Evolutionary conservation across 2,329 filamentous ascomycete genomes (phyloP).

Genomic region (Claviceps spartinae): DNA sequence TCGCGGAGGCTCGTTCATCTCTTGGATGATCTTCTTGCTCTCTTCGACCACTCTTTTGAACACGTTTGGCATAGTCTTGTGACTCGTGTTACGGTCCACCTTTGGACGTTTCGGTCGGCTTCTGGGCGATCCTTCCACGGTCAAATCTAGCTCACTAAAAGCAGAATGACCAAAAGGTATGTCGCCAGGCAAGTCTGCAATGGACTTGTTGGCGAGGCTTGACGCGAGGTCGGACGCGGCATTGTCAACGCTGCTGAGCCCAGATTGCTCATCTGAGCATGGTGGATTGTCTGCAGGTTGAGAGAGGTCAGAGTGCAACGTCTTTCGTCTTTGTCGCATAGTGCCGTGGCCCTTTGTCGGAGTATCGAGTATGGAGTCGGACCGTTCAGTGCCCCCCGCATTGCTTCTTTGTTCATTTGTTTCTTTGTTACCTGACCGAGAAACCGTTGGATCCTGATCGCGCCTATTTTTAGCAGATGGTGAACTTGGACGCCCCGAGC

Average conservation of each 20-base stretch:
- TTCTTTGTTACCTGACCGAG: slow-evolving; percentile 4
- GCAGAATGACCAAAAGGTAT: slow-evolving; percentile 53
- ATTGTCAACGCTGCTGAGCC: slow-evolving; percentile 13
- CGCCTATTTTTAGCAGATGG: slow-evolving; percentile 17
- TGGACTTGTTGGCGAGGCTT: slow-evolving; percentile 32
- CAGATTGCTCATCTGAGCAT: slow-evolving; percentile 17
- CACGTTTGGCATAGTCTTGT: slow-evolving; percentile 48
- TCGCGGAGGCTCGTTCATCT: slow-evolving; percentile 42
- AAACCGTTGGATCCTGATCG: slow-evolving; percentile 12
- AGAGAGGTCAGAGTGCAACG: slow-evolving; percentile 9
- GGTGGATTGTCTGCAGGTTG: slow-evolving; percentile 16
- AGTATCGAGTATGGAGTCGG: slow-evolving; percentile 23
- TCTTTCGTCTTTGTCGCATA: slow-evolving; percentile 16
- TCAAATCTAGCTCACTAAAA: slow-evolving; percentile 50
- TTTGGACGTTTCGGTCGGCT: slow-evolving; percentile 29
- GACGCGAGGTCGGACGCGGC: slow-evolving; percentile 16
- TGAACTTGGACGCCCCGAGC: slow-evolving; percentile 9
- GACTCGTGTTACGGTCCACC: slow-evolving; percentile 40
- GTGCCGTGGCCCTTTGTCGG: slow-evolving; percentile 23
- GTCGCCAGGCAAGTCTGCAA: slow-evolving; percentile 42
- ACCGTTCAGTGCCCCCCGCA: slow-evolving; percentile 22
- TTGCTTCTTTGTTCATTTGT: slow-evolving; percentile 11
- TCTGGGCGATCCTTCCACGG: slow-evolving; percentile 32
- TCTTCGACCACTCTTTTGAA: slow-evolving; percentile 51
- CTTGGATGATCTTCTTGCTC: slow-evolving; percentile 51